These are phyloP conservation scores for Ophiocordyceps camponoti-floridani DNA, from an alignment of 2,329 filamentous ascomycete genomes.

Conservation along the genomic window DNA sequence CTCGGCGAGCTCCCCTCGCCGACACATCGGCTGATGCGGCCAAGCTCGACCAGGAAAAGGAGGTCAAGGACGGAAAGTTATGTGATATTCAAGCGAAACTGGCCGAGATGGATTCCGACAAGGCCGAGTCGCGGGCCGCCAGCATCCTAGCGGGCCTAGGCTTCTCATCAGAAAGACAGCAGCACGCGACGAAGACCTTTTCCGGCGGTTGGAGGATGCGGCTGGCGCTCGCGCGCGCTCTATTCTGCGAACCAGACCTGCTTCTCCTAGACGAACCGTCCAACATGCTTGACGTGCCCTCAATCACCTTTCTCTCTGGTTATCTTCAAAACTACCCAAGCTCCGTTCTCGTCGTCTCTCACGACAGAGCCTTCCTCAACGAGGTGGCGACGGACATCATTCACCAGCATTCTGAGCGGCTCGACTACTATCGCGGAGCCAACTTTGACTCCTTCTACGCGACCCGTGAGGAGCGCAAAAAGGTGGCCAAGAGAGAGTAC, in stretches of 20 bases:
- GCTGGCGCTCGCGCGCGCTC: slow-evolving; percentile 77
- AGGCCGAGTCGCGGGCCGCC: slow-evolving; percentile 85
- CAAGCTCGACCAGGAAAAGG: slow-evolving; percentile 69
- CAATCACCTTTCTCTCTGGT: slow-evolving; percentile 91
- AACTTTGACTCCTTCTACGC: slow-evolving; percentile 98
- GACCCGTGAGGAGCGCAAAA: slow-evolving; percentile 90
- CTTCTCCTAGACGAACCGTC: slow-evolving; percentile 96
- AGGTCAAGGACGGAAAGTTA: slow-evolving; percentile 77
- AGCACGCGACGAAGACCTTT: slow-evolving; percentile 90
- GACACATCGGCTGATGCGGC: slow-evolving; percentile 84
- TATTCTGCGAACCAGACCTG: slow-evolving; percentile 95
- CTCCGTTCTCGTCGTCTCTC: slow-evolving; percentile 88
- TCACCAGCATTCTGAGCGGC: slow-evolving; percentile 88
- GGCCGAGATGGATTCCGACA: slow-evolving; percentile 97
- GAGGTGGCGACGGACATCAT: slow-evolving; percentile 99
- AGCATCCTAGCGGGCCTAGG: slow-evolving; percentile 94
- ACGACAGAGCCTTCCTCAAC: slow-evolving; percentile 98
- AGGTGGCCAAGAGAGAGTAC: slow-evolving; percentile 92
- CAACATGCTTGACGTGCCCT: slow-evolving; percentile 99
- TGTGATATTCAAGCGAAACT: slow-evolving; percentile 85
- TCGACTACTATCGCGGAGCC: slow-evolving; percentile 96
- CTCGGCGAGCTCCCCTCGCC: slow-evolving; percentile 60
- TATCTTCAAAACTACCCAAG: slow-evolving; percentile 91
- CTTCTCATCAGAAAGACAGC: slow-evolving; percentile 85
- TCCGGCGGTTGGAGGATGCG: slow-evolving; percentile 99